These are phyloP conservation scores for Euptelea pleiosperma DNA, from an alignment of 164 flowering plant species.

Conservation along the genomic window DNA sequence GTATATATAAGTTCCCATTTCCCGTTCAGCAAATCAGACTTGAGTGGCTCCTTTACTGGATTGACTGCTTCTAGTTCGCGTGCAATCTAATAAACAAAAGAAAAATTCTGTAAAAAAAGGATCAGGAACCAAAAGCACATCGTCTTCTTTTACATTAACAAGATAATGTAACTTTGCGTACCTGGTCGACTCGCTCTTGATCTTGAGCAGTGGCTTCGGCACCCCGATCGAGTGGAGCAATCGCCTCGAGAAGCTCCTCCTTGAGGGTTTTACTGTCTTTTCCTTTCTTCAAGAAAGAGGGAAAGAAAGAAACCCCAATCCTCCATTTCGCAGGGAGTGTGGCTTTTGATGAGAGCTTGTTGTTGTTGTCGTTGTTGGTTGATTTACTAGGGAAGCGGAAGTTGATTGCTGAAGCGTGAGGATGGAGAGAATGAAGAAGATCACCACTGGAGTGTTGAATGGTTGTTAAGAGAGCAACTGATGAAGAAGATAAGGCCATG, in stretches of 20 bases:
- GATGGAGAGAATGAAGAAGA: not conserved
- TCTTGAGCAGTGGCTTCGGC: constrained; percentile 79
- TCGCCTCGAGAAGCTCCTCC: constrained; percentile 69
- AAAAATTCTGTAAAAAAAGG: too few species aligned
- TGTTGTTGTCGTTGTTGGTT: not conserved
- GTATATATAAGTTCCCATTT: constrained; percentile 97
- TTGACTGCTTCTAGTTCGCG: constrained; percentile 72
- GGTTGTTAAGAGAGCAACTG: not conserved
- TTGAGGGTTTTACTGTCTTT: constrained; percentile 55
- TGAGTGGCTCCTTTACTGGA: constrained; percentile 69
- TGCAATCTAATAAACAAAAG: constrained; percentile 48
- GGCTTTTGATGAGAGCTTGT: not conserved
- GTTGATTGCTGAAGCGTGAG: not conserved
- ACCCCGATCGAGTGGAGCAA: constrained; percentile 76
- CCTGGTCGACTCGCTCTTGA: constrained; percentile 62
- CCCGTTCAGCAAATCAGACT: constrained; percentile 75
- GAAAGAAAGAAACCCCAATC: constrained; percentile 60
- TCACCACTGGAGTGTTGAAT: not conserved
- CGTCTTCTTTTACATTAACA: not conserved
- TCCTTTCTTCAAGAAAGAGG: constrained; percentile 58
- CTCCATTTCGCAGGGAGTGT: constrained; percentile 47
- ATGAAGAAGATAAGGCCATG: constrained; percentile 8
- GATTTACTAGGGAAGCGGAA: not conserved
- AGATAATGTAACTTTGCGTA: constrained; percentile 4
- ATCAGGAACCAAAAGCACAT: constrained; percentile 1